phyloP scores from a whole-genome alignment of 106 monocot species.

The Triglochin maritima region DNA sequence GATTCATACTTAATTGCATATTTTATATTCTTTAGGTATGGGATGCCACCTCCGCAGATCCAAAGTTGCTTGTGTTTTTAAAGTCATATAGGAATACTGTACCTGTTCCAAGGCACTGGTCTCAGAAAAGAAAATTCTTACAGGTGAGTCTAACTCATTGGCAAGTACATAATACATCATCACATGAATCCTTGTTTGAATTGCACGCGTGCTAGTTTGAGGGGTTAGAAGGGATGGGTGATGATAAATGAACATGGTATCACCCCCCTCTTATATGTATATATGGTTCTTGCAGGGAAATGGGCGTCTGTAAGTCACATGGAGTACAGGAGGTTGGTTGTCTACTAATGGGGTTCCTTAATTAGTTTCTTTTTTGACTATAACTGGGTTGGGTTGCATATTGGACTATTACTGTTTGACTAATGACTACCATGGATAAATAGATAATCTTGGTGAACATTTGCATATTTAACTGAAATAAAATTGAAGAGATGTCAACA shows the following conservation, averaged over 20 bases:
- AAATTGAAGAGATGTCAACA: no score
- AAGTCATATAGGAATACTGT: constrained; percentile 96
- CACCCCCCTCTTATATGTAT: constrained; percentile 85
- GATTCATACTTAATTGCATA: no score
- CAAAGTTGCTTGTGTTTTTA: constrained; percentile 82
- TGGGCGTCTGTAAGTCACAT: constrained; percentile 39
- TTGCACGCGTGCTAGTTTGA: constrained; percentile 11
- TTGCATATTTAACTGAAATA: no score
- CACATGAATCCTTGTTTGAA: constrained; percentile 6
- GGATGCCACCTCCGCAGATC: constrained; percentile 97
- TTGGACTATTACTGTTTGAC: not conserved
- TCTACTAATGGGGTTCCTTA: constrained; percentile 38
- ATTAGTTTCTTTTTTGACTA: constrained; percentile 25
- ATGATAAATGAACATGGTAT: constrained; percentile 45
- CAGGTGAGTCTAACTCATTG: constrained; percentile 48
- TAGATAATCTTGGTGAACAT: no score
- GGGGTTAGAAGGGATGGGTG: constrained; percentile 32
- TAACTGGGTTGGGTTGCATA: constrained; percentile 29
- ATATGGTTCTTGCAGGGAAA: constrained; percentile 96
- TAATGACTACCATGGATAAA: no score
- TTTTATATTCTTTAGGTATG: constrained; percentile 43
- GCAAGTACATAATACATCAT: no score
- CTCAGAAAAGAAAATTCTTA: constrained; percentile 93
- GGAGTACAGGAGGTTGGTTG: constrained; percentile 65
- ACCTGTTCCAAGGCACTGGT: constrained; percentile 99